phyloP scores from a whole-genome alignment of 345 rosid genomes.

The Populus nigra region DNA sequence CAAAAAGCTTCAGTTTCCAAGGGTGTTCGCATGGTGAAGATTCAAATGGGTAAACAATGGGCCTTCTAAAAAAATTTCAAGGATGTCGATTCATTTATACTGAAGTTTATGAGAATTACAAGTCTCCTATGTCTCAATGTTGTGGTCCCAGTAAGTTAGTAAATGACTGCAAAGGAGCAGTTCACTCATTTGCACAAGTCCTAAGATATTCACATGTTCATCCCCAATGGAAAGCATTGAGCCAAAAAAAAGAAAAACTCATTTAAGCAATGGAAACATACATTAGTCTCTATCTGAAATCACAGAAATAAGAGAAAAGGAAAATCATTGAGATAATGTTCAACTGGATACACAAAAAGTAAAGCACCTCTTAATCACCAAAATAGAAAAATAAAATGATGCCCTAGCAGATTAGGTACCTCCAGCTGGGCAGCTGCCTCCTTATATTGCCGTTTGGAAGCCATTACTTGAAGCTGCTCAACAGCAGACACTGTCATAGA shows the following conservation, averaged over 20 bases:
- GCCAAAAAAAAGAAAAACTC: neutral
- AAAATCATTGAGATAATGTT: neutral
- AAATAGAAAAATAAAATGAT: neutral
- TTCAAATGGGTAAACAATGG: neutral
- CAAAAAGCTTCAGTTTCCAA: no score
- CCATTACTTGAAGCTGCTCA: slow-evolving; percentile 98
- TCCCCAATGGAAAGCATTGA: neutral
- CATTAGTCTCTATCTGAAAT: slow-evolving; percentile 1
- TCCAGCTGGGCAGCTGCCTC: slow-evolving; percentile 99
- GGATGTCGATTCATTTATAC: neutral
- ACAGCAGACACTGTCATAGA: slow-evolving; percentile 83
- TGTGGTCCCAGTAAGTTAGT: neutral
- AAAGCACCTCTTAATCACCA: neutral
- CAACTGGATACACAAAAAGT: neutral
- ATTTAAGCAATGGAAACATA: neutral
- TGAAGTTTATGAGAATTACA: neutral
- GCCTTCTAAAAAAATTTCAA: neutral
- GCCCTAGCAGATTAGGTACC: slow-evolving; percentile 42
- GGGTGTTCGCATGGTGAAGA: no score
- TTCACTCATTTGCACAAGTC: neutral
- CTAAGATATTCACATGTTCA: neutral
- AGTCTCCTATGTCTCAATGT: neutral
- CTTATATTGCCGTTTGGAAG: slow-evolving; percentile 91
- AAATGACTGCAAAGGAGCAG: neutral
- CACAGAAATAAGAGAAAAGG: neutral